phyloP scores from a whole-genome alignment of 1,284 basidiomycete genomes.

The Cystobasidium slooffiae region DNA sequence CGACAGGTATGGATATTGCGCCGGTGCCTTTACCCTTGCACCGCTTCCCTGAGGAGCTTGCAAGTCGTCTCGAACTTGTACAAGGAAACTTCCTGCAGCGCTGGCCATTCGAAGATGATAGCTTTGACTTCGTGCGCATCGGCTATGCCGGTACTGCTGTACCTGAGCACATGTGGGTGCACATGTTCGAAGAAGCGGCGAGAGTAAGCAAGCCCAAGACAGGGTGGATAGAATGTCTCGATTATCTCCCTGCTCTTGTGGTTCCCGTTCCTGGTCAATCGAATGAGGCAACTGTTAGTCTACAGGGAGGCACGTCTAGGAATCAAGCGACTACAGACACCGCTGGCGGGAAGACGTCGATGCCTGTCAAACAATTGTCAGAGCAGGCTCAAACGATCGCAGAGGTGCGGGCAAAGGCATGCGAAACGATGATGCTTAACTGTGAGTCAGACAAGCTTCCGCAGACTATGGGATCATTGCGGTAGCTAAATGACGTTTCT shows the following conservation, averaged over 20 bases:
- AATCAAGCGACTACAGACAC: too few species aligned
- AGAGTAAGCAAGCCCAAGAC: slow-evolving; percentile 10
- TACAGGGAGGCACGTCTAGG: too few species aligned
- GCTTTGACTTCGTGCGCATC: slow-evolving; percentile 35
- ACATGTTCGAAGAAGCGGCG: slow-evolving; percentile 34
- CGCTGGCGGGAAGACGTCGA: too few species aligned
- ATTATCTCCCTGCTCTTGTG: slow-evolving; percentile 2
- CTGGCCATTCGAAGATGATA: slow-evolving; percentile 33
- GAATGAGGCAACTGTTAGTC: too few species aligned
- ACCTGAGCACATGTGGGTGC: slow-evolving; percentile 29
- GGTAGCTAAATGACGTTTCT: too few species aligned
- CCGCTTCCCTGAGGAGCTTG: not conserved
- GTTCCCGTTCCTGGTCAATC: not conserved
- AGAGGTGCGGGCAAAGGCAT: too few species aligned
- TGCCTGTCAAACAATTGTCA: too few species aligned
- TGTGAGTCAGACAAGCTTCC: too few species aligned
- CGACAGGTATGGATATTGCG: slow-evolving; percentile 33
- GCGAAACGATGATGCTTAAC: too few species aligned
- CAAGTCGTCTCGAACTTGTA: slow-evolving; percentile 19
- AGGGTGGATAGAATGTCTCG: slow-evolving; percentile 34
- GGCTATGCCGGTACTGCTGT: slow-evolving; percentile 9
- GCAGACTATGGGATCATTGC: too few species aligned
- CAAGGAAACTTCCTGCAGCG: slow-evolving; percentile 33
- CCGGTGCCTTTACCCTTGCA: slow-evolving; percentile 20
- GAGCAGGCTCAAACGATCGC: too few species aligned